Percentiles rank a stretch among this genome's conserved stretches.
Evolutionary conservation across 2,329 filamentous ascomycete species (phyloP).

Genomic region (Biscogniauxia mediterranea): DNA sequence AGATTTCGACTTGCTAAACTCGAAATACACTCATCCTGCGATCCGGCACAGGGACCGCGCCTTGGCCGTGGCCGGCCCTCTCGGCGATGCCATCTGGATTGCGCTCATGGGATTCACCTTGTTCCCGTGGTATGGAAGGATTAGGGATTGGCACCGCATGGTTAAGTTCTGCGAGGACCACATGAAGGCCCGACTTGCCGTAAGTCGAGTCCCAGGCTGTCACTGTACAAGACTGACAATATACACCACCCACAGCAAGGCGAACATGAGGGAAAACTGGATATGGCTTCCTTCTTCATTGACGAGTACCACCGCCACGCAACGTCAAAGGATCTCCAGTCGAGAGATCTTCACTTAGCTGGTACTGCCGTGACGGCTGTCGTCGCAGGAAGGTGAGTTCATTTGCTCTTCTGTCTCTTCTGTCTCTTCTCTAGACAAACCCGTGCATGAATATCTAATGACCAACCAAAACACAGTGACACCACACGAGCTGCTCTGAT

Average conservation of each 20-base stretch:
- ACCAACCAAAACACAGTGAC: constrained; percentile 11
- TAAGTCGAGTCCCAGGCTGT: constrained; percentile 3
- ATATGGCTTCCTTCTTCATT: constrained; percentile 19
- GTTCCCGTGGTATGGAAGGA: constrained; percentile 8
- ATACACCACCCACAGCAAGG: constrained; percentile 10
- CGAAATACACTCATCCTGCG: constrained; percentile 9
- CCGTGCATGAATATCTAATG: background rate
- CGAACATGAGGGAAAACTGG: constrained; percentile 9
- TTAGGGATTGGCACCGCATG: constrained; percentile 20
- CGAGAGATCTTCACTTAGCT: constrained; percentile 14
- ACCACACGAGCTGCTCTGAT: constrained; percentile 19
- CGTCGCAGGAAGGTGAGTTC: constrained; percentile 23
- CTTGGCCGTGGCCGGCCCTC: constrained; percentile 16
- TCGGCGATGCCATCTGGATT: constrained; percentile 19
- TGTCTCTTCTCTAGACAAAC: background rate
- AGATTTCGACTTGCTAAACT: constrained; percentile 15
- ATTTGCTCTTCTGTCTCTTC: background rate
- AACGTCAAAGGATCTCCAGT: constrained; percentile 7
- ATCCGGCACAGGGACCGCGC: constrained; percentile 18
- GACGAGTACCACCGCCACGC: constrained; percentile 16
- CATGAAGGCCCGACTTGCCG: constrained; percentile 12
- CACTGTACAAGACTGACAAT: background rate
- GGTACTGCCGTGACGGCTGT: constrained; percentile 21
- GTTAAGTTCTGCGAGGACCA: constrained; percentile 19
- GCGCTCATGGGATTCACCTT: constrained; percentile 18